These are phyloP conservation scores for Melanopsichium pennsylvanicum DNA, from an alignment of 1,284 basidiomycete genomes.

Conservation along the genomic window DNA sequence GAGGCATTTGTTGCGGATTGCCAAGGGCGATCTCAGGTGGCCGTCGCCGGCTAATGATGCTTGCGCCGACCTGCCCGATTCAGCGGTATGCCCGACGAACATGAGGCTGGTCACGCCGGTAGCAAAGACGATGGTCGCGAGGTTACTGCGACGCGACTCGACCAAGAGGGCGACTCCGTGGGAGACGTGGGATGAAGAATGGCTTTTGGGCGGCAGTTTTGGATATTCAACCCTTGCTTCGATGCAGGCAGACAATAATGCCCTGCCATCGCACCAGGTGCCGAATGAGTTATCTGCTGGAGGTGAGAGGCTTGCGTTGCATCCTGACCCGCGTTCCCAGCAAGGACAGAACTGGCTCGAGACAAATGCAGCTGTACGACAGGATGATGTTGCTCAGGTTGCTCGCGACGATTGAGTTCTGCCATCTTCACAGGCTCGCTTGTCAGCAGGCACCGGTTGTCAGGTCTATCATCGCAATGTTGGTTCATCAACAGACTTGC, in stretches of 20 bases:
- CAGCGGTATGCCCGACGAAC: conserved; percentile 20
- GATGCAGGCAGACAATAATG: not conserved
- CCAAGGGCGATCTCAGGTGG: conserved; percentile 64
- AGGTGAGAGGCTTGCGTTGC: conserved; percentile 38
- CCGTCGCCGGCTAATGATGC: conserved; percentile 66
- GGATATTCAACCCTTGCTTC: conserved; percentile 3
- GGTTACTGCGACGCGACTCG: conserved; percentile 59
- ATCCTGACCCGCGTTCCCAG: conserved; percentile 49
- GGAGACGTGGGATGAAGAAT: conserved; percentile 62
- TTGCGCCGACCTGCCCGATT: conserved; percentile 26
- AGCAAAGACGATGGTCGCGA: conserved; percentile 54
- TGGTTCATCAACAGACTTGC: too few relatives aligned
- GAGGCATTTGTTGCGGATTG: conserved; percentile 61
- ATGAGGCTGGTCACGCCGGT: conserved; percentile 58
- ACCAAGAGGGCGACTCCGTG: conserved; percentile 52
- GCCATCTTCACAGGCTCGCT: not conserved
- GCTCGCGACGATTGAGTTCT: conserved; percentile 38
- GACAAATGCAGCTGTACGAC: conserved; percentile 33
- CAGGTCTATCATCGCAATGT: too few relatives aligned
- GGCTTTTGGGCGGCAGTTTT: conserved; percentile 60
- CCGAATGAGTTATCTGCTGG: conserved; percentile 45
- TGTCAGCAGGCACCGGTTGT: too few relatives aligned
- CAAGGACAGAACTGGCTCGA: conserved; percentile 53
- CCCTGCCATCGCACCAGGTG: conserved; percentile 14
- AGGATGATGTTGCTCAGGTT: conserved; percentile 30